Conservation (phyloP, 306 rosid genomes). For the Dicorynia guianensis region DNA sequence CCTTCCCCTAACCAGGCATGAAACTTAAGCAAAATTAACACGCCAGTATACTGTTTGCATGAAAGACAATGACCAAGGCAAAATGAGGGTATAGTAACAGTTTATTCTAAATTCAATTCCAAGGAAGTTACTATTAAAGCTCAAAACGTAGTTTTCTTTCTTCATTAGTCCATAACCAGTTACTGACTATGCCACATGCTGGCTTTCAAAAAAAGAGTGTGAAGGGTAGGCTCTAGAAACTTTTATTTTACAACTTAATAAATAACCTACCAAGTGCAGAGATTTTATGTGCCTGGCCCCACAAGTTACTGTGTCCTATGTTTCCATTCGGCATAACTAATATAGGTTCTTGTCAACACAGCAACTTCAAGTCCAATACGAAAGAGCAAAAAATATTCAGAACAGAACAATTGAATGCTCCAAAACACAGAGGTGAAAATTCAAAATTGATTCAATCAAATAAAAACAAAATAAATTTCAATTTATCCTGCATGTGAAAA, state of each 20-base stretch:
- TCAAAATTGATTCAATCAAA: not conserved
- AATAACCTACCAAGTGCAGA: not conserved
- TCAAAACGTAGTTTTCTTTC: not conserved
- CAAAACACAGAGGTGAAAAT: slow-evolving; percentile 12
- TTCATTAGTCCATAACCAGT: no score
- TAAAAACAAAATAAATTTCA: not conserved
- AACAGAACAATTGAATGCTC: not conserved
- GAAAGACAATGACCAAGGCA: no score
- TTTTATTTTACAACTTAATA: no score
- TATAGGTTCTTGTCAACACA: not conserved
- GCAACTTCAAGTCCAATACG: not conserved
- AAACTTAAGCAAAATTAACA: no score
- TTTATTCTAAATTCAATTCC: not conserved
- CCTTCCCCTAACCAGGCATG: no score
- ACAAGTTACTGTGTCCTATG: not conserved
- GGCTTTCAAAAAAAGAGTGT: not conserved
- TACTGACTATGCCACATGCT: not conserved
- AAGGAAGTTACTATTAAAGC: not conserved
- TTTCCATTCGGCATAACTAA: not conserved
- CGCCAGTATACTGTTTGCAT: no score
- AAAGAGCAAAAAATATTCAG: not conserved
- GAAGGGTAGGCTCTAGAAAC: not conserved
- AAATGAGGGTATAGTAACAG: not conserved
- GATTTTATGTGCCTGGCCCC: not conserved
- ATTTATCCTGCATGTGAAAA: slow-evolving; percentile 23